Evolutionary conservation across 2,329 filamentous ascomycete species (phyloP).

Genomic region (Colletotrichum theobromicola): DNA sequence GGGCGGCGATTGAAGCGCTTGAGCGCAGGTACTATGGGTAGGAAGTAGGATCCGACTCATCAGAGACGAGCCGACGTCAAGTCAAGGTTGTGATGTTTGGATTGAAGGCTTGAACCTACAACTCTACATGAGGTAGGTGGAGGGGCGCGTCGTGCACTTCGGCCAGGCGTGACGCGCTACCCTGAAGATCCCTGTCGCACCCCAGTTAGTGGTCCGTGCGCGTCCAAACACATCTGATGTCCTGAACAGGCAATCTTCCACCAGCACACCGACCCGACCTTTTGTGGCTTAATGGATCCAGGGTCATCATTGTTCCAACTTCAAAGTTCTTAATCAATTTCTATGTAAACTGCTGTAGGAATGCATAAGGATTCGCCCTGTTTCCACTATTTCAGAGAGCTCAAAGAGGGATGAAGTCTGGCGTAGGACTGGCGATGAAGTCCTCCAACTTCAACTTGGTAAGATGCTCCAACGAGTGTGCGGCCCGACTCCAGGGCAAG

Average conservation of each 20-base stretch:
- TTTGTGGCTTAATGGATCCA: not conserved
- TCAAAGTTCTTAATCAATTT: not conserved
- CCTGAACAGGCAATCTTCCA: too few relatives aligned
- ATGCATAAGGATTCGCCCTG: not conserved
- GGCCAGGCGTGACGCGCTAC: not conserved
- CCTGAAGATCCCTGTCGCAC: not conserved
- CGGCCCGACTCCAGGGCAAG: too few relatives aligned
- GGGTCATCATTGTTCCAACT: not conserved
- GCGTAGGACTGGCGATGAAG: too few relatives aligned
- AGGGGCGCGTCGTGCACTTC: conserved; percentile 10
- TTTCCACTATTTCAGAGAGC: not conserved
- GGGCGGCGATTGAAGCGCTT: not conserved
- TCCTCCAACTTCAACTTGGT: not conserved
- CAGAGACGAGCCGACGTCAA: not conserved
- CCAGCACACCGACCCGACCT: not conserved
- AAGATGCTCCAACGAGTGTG: not conserved
- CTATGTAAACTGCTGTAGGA: not conserved
- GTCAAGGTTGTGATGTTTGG: not conserved
- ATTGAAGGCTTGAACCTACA: not conserved
- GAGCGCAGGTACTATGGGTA: not conserved
- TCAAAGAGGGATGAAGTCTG: too few relatives aligned
- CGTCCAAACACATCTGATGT: not conserved
- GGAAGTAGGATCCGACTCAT: not conserved
- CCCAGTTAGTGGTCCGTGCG: not conserved
- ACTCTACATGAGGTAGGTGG: not conserved